Evolutionary conservation across 352 stramenopile genomes (phyloP).

Genomic region (Globisporangium barbulae): DNA sequence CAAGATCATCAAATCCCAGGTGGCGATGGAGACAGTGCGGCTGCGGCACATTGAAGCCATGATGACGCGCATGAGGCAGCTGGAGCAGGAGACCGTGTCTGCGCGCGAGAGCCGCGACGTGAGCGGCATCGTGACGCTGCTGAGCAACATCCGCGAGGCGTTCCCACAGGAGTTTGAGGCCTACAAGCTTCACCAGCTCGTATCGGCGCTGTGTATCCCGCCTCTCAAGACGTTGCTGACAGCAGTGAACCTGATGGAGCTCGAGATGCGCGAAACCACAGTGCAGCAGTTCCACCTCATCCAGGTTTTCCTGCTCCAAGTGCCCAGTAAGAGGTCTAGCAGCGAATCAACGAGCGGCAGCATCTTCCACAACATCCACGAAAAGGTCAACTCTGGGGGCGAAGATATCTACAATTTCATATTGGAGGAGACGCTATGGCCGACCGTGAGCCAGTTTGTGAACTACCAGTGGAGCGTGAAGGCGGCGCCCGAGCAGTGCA

Average conservation of each 20-base stretch:
- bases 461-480: conserved; percentile 63
- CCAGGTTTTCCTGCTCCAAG: conserved; percentile 59
- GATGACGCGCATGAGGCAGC: conserved; percentile 35
- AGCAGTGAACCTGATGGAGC: conserved; percentile 30
- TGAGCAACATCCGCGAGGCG: conserved; percentile 39
- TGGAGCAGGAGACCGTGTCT: conserved; percentile 28
- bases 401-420: conserved; percentile 79
- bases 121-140: conserved; percentile 32
- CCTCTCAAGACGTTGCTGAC: conserved; percentile 47
- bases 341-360: not conserved
- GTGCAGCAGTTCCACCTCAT: conserved; percentile 52
- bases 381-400: conserved; percentile 50
- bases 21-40: conserved; percentile 56
- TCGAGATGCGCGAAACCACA: conserved; percentile 7
- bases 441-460: conserved; percentile 58
- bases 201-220: conserved; percentile 65
- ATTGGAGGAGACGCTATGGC: conserved; percentile 74
- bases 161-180: conserved; percentile 72
- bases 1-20: conserved; percentile 55
- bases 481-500: conserved; percentile 29
- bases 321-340: conserved; percentile 11
- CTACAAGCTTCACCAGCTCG: conserved; percentile 67
- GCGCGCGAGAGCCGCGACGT: conserved; percentile 27
- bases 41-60: conserved; percentile 49
- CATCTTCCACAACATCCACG: conserved; percentile 64